Conservation (phyloP, 1,284 basidiomycete species). For the Somion occarium region DNA sequence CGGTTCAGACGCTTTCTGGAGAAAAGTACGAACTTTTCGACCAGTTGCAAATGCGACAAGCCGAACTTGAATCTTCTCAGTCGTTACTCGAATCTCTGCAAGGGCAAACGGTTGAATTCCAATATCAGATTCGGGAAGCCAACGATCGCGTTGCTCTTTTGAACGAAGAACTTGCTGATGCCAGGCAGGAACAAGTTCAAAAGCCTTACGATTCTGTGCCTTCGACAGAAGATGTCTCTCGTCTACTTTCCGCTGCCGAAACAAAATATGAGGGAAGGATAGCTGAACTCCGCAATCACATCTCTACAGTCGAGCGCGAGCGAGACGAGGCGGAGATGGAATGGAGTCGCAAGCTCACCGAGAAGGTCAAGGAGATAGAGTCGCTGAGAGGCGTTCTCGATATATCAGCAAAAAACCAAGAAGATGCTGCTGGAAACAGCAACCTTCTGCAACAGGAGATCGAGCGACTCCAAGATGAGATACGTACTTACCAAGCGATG, state of each 20-base stretch:
- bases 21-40: slow-evolving; percentile 83
- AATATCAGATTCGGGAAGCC: slow-evolving; percentile 80
- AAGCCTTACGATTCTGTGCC: slow-evolving; percentile 39
- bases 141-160: slow-evolving; percentile 67
- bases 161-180: slow-evolving; percentile 68
- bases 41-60: slow-evolving; percentile 79
- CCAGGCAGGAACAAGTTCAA: slow-evolving; percentile 52
- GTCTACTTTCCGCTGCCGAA: slow-evolving; percentile 75
- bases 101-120: slow-evolving; percentile 75
- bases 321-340: slow-evolving; percentile 77
- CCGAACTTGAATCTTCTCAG: slow-evolving; percentile 80
- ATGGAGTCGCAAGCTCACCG: slow-evolving; percentile 76
- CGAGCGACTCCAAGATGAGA: slow-evolving; percentile 45
- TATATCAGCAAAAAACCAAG: slow-evolving; percentile 48
- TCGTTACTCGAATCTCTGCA: slow-evolving; percentile 70
- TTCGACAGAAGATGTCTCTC: slow-evolving; percentile 67
- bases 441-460: slow-evolving; percentile 52
- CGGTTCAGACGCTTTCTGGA: slow-evolving; percentile 57
- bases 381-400: slow-evolving; percentile 58
- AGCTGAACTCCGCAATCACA: slow-evolving; percentile 58
- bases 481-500: slow-evolving; percentile 40
- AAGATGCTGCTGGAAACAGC: slow-evolving; percentile 55
- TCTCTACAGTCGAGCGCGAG: slow-evolving; percentile 63
- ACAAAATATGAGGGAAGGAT: slow-evolving; percentile 73
- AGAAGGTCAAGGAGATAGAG: slow-evolving; percentile 76